phyloP scores from a whole-genome alignment of 2,329 filamentous ascomycete species.

The Cercospora brassicicola region DNA sequence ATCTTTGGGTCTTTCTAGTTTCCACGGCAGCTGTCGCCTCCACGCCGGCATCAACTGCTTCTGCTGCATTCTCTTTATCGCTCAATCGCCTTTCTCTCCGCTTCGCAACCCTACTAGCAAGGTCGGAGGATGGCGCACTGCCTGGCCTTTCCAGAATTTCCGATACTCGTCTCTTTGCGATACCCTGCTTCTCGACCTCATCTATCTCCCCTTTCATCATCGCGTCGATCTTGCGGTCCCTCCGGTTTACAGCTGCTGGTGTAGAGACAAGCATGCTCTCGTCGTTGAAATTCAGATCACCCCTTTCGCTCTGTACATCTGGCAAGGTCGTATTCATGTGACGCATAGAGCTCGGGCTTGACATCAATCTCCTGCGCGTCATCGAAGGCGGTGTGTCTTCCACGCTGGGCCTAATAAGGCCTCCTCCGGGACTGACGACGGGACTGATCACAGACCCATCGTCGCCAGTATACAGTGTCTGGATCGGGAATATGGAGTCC shows the following conservation, averaged over 20 bases:
- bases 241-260: conserved; percentile 41
- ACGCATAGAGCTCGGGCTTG: conserved; percentile 28
- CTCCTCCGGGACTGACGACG: conserved; percentile 12
- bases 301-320: conserved; percentile 31
- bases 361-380: conserved; percentile 23
- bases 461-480: conserved; percentile 36
- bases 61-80: conserved; percentile 16
- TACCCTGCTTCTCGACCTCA: conserved; percentile 35
- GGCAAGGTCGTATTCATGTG: conserved; percentile 33
- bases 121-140: conserved; percentile 15
- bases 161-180: conserved; percentile 20
- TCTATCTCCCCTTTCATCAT: conserved; percentile 47
- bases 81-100: conserved; percentile 16
- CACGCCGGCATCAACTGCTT: neutral
- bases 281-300: conserved; percentile 48
- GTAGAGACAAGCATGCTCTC: conserved; percentile 52
- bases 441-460: conserved; percentile 22
- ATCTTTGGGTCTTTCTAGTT: neutral
- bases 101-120: conserved; percentile 10
- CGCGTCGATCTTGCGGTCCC: conserved; percentile 43
- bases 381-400: conserved; percentile 47
- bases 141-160: conserved; percentile 12
- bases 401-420: conserved; percentile 39
- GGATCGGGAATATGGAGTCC: conserved; percentile 26
- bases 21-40: neutral